These are phyloP conservation scores for Lactarius quietus DNA, from an alignment of 768 basidiomycete species.

Conservation along the genomic window DNA sequence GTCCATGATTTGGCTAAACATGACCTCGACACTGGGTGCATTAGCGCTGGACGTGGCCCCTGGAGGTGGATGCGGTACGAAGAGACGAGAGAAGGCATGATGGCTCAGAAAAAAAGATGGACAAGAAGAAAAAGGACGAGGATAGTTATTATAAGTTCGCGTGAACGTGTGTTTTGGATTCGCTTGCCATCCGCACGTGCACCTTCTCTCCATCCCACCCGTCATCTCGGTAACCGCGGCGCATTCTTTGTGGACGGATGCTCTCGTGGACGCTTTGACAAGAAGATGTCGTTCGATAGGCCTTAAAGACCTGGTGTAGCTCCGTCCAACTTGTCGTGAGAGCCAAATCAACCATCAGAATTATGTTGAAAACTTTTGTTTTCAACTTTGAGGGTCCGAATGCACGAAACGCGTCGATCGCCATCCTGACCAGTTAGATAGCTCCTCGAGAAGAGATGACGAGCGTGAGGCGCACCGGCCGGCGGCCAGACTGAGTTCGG, in stretches of 20 bases:
- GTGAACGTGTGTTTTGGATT: slow-evolving; percentile 18
- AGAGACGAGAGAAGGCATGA: slow-evolving; percentile 2
- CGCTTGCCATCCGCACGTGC: neutral
- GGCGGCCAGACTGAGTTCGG: too few relatives aligned
- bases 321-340: too few relatives aligned
- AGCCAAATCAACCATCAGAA: too few relatives aligned
- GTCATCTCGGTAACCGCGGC: neutral
- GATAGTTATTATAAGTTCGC: slow-evolving; percentile 10
- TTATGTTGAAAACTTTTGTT: too few relatives aligned
- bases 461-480: too few relatives aligned
- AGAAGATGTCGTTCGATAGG: too few relatives aligned
- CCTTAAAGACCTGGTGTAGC: too few relatives aligned
- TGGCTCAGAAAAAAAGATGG: slow-evolving; percentile 7
- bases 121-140: slow-evolving; percentile 4
- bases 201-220: neutral
- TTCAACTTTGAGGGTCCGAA: too few relatives aligned
- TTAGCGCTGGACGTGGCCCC: slow-evolving; percentile 10
- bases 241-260: neutral
- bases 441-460: too few relatives aligned
- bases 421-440: too few relatives aligned
- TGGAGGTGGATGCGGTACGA: neutral
- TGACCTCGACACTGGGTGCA: slow-evolving; percentile 41
- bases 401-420: too few relatives aligned
- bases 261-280: too few relatives aligned
- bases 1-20: slow-evolving; percentile 77